Evolutionary conservation across 257 asterid genomes (phyloP).

Genomic region (Coffea canephora): DNA sequence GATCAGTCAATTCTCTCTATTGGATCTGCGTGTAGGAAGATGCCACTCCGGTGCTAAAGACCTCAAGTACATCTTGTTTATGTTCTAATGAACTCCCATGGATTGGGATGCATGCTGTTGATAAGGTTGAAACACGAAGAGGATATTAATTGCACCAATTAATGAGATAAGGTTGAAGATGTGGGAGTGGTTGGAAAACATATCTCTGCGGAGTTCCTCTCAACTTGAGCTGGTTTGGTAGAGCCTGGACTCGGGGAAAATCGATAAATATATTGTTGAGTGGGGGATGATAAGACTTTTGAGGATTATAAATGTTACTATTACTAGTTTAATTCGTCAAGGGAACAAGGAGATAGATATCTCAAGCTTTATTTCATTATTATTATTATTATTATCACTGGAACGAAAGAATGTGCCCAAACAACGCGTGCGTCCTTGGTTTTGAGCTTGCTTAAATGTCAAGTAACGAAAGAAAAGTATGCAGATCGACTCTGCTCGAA

Average conservation of each 20-base stretch:
- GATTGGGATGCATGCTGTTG: no score
- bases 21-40: background rate
- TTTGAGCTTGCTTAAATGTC: conserved; percentile 15
- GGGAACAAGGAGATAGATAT: background rate
- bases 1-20: no score
- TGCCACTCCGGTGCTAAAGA: no score
- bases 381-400: no score
- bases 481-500: conserved; percentile 1
- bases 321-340: background rate
- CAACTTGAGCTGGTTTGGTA: conserved; percentile 17
- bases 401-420: background rate
- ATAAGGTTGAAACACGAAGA: no score
- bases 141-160: background rate
- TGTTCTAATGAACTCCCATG: no score
- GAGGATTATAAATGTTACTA: background rate
- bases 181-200: conserved; percentile 57
- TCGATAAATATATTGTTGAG: background rate
- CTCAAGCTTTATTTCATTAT: background rate
- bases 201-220: conserved; percentile 34
- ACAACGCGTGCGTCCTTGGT: conserved; percentile 7
- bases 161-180: conserved; percentile 49
- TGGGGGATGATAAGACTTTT: background rate
- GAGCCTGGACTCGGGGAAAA: conserved; percentile 10
- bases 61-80: no score
- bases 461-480: conserved; percentile 5